phyloP scores from a whole-genome alignment of 2,329 filamentous ascomycete genomes.

The Thelonectria discophora region DNA sequence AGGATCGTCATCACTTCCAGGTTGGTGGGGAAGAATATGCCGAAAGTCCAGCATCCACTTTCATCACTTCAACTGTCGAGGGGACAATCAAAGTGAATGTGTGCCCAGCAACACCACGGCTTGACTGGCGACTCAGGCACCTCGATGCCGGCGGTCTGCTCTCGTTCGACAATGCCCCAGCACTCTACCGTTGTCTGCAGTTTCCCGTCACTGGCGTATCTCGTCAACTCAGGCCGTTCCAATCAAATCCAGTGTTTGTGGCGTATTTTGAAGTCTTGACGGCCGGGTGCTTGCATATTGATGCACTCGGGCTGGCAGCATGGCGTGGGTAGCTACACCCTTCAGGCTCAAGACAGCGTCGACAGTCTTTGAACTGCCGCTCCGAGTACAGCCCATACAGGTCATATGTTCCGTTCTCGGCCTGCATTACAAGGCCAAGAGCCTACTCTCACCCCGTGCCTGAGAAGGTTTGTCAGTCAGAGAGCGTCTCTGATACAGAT shows the following conservation, averaged over 20 bases:
- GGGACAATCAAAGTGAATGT: not conserved
- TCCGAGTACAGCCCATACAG: conserved; percentile 26
- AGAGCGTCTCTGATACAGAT: conserved; percentile 25
- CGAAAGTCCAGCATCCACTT: conserved; percentile 7
- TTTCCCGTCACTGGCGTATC: conserved; percentile 40
- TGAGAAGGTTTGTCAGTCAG: conserved; percentile 19
- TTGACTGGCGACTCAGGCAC: conserved; percentile 29
- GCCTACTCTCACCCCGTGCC: conserved; percentile 14
- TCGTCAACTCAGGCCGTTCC: conserved; percentile 44
- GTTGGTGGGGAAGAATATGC: conserved; percentile 16
- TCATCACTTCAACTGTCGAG: not conserved
- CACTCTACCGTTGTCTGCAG: conserved; percentile 39
- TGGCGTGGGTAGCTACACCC: conserved; percentile 26
- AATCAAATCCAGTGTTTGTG: conserved; percentile 57
- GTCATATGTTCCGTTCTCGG: conserved; percentile 26
- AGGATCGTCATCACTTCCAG: conserved; percentile 27
- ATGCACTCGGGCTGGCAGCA: conserved; percentile 46
- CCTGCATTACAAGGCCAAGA: conserved; percentile 17
- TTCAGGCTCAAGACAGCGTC: conserved; percentile 37
- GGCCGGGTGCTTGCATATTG: conserved; percentile 60
- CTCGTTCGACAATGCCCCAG: conserved; percentile 30
- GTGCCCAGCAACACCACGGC: not conserved
- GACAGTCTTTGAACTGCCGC: conserved; percentile 20
- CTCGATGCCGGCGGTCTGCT: conserved; percentile 33
- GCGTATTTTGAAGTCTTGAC: conserved; percentile 57